Base-by-base conservation (phyloP, 805 yeast species). In the Saccharomycopsis fermentans region DNA sequence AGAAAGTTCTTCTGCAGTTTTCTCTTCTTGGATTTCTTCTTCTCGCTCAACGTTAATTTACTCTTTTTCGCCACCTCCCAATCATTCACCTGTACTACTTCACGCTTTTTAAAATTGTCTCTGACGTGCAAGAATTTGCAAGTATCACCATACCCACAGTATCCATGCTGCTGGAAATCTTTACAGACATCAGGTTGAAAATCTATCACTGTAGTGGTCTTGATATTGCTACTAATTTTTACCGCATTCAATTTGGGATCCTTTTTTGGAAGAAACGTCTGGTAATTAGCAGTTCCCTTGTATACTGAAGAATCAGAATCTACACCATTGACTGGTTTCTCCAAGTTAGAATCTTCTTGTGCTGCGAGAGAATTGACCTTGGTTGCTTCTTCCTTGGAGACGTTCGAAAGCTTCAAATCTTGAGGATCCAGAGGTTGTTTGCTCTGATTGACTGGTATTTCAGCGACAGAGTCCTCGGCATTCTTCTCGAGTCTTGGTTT, bases 61-160 rank as follows among this genome's bases (percentile, higher is more conserved):
- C 26, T 43, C n/a, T 43, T 43, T 26, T 21, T 43, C 3, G 50
- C 29, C 29, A 43, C 50, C 12, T 43, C 50, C 50, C 50, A 43
- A 6, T 43, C 50, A 19, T 43, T 27, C 9, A 43, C n/a, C 50
- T 43, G 50, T 3, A 19, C 26, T 1, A n/a, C 12, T 8, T 43
- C 29, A 8, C 50, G 29, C 53, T 83, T 83, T 58, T 77, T 80
- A 71, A 84, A 86, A 66, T 89, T 96, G 64, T 89, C 97, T 70
- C 99, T 73, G 16, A 88, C 81, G 68, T 94, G 99, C 37, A 92
- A 69, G 69, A 94, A 94, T 72, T 94, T 94, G 74, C 99, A 94
- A 37, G 94, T 86, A 65, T 94, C 99, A 8, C 99, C 99, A 69
- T 86, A 94, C 5, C 97, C 97, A 76, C 99, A 94, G 68, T 83